Base-by-base conservation (phyloP, 75 land plant species). In the Gnetum montanum region DNA sequence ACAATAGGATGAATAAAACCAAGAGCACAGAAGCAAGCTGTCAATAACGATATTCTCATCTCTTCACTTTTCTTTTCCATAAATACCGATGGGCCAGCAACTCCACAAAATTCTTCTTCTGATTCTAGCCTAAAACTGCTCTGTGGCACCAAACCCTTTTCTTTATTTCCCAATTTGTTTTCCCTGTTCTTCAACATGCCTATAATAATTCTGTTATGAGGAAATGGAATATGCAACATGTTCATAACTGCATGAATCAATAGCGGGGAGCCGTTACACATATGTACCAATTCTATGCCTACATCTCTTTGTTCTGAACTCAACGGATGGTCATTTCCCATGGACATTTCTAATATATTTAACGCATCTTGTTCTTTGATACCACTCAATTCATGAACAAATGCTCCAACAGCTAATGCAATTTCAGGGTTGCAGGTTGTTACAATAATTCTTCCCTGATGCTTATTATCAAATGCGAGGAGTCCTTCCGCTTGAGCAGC, bases 391-490 rank as follows among this genome's bases (percentile, higher is more conserved):
- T 16, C 15, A 48, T 53, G 24, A 34, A 61, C 36, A 11, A 24
- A 53, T 22, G 57, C 40, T 10, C 51, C 58, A 11, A 16, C 18
- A 27, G 34, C 31, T 12, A 29, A 22, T 20, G 51, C 40, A 5
- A 31, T 49, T 20, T 61, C 25, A 11, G 20, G 16, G 6, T 31
- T 26, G 34, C 30, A 11, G 7, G 64, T 49, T 12, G 36, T 20
- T 6, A 61, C 64, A 61, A 61, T 12, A 23, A 61, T 53, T 36
- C 64, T 61, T 49, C 64, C 64, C 4, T 23, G 52, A 8, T 61
- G 36, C 36, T 61, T 53, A 24, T 58, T 37, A 47, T 61, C 64
- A 49, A 61, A 61, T 33, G 58, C 49, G 24, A 61, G 5, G 59
- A 61, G 10, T 26, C 57, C 57, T 50, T 61, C 54, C 28, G 36